Conservation (phyloP, 306 rosid species). For the Sicyos edulis region DNA sequence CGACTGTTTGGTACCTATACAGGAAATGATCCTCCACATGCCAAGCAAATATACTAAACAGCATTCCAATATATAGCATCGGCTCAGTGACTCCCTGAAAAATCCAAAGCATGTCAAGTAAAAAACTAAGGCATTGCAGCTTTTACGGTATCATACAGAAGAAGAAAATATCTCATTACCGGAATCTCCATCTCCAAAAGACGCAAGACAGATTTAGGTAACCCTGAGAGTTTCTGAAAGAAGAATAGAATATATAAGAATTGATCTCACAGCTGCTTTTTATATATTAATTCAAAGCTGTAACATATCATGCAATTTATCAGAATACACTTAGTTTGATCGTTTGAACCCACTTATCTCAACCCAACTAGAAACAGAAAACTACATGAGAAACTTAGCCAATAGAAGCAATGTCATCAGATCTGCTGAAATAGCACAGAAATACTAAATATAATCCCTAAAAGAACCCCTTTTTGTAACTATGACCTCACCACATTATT, state of each 20-base stretch:
- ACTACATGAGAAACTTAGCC: not conserved
- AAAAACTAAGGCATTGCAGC: conserved; percentile 13
- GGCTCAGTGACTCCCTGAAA: conserved; percentile 96
- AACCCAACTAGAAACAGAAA: not conserved
- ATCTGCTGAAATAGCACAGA: conserved; percentile 1
- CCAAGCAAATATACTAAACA: conserved; percentile 98
- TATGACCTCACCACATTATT: too few relatives aligned
- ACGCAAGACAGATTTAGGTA: conserved; percentile 86
- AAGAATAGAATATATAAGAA: conserved; percentile 6
- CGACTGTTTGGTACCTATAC: conserved; percentile 59
- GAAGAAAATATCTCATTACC: conserved; percentile 72
- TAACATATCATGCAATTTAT: not conserved
- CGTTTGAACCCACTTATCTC: not conserved
- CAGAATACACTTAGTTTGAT: not conserved
- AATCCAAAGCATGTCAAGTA: conserved; percentile 25
- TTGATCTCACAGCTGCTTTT: conserved; percentile 15
- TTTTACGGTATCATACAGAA: conserved; percentile 6
- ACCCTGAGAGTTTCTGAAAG: conserved; percentile 76
- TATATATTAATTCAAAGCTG: not conserved
- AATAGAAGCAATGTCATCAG: not conserved
- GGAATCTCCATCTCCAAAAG: conserved; percentile 79
- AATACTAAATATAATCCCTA: not conserved
- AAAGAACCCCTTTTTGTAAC: too few relatives aligned
- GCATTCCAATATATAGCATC: conserved; percentile 96
- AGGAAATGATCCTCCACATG: conserved; percentile 95